Base-by-base conservation (phyloP, 345 rosid species). In the Boechera divaricarpa region DNA sequence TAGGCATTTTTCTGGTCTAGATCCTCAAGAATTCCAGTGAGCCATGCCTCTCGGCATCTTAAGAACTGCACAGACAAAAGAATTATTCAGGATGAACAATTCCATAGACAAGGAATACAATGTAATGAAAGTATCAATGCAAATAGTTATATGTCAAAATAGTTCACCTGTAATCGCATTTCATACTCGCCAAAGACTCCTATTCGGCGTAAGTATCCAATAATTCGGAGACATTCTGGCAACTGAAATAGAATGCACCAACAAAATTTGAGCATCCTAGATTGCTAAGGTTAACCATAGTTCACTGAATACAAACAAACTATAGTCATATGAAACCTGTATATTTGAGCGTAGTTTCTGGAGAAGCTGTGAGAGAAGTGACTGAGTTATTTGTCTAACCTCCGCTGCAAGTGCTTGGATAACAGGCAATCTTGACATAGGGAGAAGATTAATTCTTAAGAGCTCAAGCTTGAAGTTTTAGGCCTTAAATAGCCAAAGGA, bases 11-110 rank as follows among this genome's bases (percentile, higher is more conserved):
- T 86, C 83, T 90, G 99, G 81, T 91, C 96, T 69, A 92, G 80
- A 87, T 95, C 97, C 81, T 92, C 98, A 6, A 95, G 94, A 82
- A 95, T 88, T 64, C 98, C 97, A 80, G 94, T 88, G 75, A 95
- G 96, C 99, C 99, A 95, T 51, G 98, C 91, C 81, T 92, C 99
- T 54, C 96, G 91, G 74, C 99, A 95, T 86, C 96, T 91, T 78
- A 95, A 80, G 84, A 95, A 92, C 99, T 95, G 87, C 81, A 78
- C 4, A 85, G 69, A 82, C 7, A 76, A 73, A 51, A 51, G 51
- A 61, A 51, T 36, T 10, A 10, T 15, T 83, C 80, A 65, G 26
- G 7, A 24, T 62, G 47, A 52, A 68, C 6, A 62, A 5, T 6
- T 57, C 61, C 47, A 60, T 26, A 21, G 29, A 62, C 5, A 63